Conservation (phyloP, 805 yeast genomes). For the Candida michaelii region DNA sequence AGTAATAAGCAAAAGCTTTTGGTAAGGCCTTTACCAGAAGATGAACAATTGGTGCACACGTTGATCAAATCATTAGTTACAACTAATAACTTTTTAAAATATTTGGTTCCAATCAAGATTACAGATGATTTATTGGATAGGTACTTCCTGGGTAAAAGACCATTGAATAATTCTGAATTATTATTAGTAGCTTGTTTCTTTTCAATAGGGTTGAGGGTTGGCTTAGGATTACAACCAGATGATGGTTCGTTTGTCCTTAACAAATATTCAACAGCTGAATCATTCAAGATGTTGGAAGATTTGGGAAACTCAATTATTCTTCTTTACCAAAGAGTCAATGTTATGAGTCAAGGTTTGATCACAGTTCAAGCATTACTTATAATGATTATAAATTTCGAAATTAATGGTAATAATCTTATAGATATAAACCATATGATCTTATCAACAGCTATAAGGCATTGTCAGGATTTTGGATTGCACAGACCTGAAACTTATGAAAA, state of each 20-base stretch:
- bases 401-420: conserved; percentile 20
- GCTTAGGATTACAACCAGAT: background rate
- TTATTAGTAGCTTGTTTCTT: conserved; percentile 7
- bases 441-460: conserved; percentile 36
- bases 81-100: background rate
- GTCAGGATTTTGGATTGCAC: conserved; percentile 43
- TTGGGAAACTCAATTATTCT: conserved; percentile 34
- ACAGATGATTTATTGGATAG: background rate
- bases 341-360: conserved; percentile 49
- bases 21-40: conserved; percentile 24
- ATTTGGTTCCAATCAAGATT: background rate
- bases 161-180: conserved; percentile 11
- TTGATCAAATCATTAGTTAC: conserved; percentile 1
- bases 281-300: conserved; percentile 15
- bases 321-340: conserved; percentile 51
- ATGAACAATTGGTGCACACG: conserved; percentile 10
- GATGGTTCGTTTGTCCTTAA: background rate
- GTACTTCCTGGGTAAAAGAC: conserved; percentile 2
- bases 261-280: conserved; percentile 9
- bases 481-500: conserved; percentile 27
- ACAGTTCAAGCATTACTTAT: conserved; percentile 54
- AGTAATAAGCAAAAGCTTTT: conserved; percentile 19
- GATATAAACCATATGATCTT: conserved; percentile 29
- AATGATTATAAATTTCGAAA: conserved; percentile 38
- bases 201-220: conserved; percentile 3